phyloP scores from a whole-genome alignment of 148 eudicot species.

The Cornus kousa region DNA sequence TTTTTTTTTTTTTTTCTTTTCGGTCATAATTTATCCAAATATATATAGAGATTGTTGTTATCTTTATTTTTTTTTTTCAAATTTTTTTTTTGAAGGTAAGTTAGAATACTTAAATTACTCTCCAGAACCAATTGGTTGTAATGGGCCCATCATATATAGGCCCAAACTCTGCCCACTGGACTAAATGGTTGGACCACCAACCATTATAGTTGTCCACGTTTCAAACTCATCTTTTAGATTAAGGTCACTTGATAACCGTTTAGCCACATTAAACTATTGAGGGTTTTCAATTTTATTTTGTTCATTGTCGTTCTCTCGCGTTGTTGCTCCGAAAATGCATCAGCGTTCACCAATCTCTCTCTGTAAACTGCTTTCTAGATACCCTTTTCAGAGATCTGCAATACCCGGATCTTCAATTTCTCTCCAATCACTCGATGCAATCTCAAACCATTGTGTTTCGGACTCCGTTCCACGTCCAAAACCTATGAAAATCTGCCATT shows the following conservation, averaged over 20 bases:
- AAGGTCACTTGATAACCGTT: too few relatives aligned
- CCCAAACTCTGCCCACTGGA: not conserved
- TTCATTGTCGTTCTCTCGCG: not conserved
- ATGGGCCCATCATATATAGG: not conserved
- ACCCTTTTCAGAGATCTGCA: conserved; percentile 36
- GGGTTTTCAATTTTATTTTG: not conserved
- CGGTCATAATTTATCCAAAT: too few relatives aligned
- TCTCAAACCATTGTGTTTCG: conserved; percentile 10
- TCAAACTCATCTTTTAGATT: too few relatives aligned
- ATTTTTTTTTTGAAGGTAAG: too few relatives aligned
- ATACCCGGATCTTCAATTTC: conserved; percentile 32
- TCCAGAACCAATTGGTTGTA: too few relatives aligned
- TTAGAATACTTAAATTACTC: too few relatives aligned
- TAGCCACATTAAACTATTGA: not conserved
- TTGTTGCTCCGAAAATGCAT: conserved; percentile 32
- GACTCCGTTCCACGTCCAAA: conserved; percentile 17
- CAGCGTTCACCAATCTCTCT: conserved; percentile 40
- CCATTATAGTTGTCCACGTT: too few relatives aligned
- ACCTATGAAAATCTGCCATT: conserved; percentile 23
- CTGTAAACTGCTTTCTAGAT: conserved; percentile 24
- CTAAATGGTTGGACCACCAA: not conserved
- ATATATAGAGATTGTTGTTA: too few relatives aligned
- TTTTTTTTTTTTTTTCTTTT: too few relatives aligned
- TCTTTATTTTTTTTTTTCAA: too few relatives aligned
- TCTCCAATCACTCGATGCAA: conserved; percentile 22